Conservation (phyloP, 805 yeast species). For the Middelhovenomyces tepae region DNA sequence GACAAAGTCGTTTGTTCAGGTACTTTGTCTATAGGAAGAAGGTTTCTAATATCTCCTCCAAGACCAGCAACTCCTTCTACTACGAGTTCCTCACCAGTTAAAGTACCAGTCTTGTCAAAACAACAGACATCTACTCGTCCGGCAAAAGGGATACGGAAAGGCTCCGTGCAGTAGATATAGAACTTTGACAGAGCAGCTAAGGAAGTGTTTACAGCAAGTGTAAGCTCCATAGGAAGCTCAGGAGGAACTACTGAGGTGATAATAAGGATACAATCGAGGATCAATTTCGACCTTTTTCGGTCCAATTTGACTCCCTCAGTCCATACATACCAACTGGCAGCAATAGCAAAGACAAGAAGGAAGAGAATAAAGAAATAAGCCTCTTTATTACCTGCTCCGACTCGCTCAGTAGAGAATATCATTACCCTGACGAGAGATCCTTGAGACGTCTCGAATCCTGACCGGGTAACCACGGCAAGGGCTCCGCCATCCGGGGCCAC, state of each 20-base stretch:
- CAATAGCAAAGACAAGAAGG: slow-evolving; percentile 81
- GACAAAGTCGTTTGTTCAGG: slow-evolving; percentile 62
- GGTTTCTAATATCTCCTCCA: slow-evolving; percentile 39
- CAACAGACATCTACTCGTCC: slow-evolving; percentile 98
- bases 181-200: slow-evolving; percentile 78
- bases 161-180: slow-evolving; percentile 94
- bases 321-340: slow-evolving; percentile 98
- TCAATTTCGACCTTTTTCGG: slow-evolving; percentile 85
- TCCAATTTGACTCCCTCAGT: slow-evolving; percentile 94
- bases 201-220: slow-evolving; percentile 95
- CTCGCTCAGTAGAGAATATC: slow-evolving; percentile 95
- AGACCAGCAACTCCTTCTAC: slow-evolving; percentile 96
- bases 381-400: slow-evolving; percentile 91
- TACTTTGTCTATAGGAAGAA: slow-evolving; percentile 50
- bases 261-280: slow-evolving; percentile 90
- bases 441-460: slow-evolving; percentile 98
- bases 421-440: slow-evolving; percentile 95
- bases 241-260: slow-evolving; percentile 98
- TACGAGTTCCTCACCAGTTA: slow-evolving; percentile 92
- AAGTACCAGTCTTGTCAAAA: slow-evolving; percentile 96
- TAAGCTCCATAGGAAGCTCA: slow-evolving; percentile 96
- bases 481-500: slow-evolving; percentile 89
- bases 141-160: slow-evolving; percentile 94
- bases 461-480: slow-evolving; percentile 77
- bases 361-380: slow-evolving; percentile 88